Conservation (phyloP, 768 basidiomycete genomes). For the Phylloporus sp. region DNA sequence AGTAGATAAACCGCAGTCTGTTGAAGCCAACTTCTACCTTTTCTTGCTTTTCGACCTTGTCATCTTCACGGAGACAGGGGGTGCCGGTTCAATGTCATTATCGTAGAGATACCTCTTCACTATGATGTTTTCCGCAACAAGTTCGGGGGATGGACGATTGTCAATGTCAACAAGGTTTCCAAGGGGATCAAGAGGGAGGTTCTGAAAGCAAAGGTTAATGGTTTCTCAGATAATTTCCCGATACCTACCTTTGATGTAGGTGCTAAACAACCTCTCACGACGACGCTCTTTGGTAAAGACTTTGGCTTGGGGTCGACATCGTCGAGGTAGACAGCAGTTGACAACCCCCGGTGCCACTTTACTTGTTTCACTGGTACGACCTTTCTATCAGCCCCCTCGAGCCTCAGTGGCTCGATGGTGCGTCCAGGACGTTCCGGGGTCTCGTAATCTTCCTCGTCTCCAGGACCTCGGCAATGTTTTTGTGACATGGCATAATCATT, state of each 20-base stretch:
- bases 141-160: constrained; percentile 46
- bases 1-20: constrained; percentile 11
- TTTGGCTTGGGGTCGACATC: constrained; percentile 54
- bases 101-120: constrained; percentile 83
- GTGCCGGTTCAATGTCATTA: constrained; percentile 49
- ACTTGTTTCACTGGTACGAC: constrained; percentile 50
- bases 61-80: constrained; percentile 39
- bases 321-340: constrained; percentile 58
- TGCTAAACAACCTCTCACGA: constrained; percentile 64
- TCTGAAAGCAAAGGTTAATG: constrained; percentile 35
- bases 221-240: neutral
- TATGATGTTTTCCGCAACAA: constrained; percentile 60
- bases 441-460: constrained; percentile 78
- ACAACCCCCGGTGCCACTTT: constrained; percentile 74
- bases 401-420: constrained; percentile 39
- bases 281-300: constrained; percentile 38
- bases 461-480: constrained; percentile 61
- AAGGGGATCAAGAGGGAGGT: constrained; percentile 59
- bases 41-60: constrained; percentile 58
- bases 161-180: constrained; percentile 66
- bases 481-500: constrained; percentile 20
- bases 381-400: constrained; percentile 31
- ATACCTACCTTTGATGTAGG: constrained; percentile 60
- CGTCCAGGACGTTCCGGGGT: constrained; percentile 52
- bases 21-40: constrained; percentile 32